Evolutionary conservation across 2,329 filamentous ascomycete species (phyloP).

Genomic region (Cytospora piceae): DNA sequence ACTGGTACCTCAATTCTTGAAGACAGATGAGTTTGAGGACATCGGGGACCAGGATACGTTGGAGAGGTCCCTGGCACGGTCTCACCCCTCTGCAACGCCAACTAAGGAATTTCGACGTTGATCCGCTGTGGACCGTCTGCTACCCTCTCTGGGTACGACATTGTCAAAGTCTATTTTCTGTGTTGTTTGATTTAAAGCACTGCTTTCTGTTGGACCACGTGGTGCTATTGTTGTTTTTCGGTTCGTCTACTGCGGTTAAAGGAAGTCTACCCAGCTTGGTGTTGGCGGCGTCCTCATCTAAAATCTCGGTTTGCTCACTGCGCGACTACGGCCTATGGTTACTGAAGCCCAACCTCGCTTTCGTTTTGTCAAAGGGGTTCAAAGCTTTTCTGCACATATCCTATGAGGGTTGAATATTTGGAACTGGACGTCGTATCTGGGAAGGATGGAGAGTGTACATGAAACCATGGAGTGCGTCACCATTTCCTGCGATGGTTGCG

Average conservation of each 20-base stretch:
- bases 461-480: not conserved
- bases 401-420: not conserved
- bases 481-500: not conserved
- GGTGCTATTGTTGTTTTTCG: too few relatives aligned
- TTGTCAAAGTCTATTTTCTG: not conserved
- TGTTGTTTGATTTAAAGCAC: not conserved
- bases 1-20: too few relatives aligned
- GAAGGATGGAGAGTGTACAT: not conserved
- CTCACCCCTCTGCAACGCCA: too few relatives aligned
- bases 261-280: not conserved
- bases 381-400: not conserved
- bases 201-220: not conserved
- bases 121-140: not conserved
- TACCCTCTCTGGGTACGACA: not conserved
- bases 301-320: not conserved
- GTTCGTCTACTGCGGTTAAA: too few relatives aligned
- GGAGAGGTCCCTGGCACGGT: not conserved
- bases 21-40: not conserved
- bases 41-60: too few relatives aligned
- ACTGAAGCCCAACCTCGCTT: not conserved
- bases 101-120: not conserved
- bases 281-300: not conserved
- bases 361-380: not conserved
- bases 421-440: not conserved
- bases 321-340: not conserved